Conservation (phyloP, 805 yeast species). For the Priceomyces carsonii region DNA sequence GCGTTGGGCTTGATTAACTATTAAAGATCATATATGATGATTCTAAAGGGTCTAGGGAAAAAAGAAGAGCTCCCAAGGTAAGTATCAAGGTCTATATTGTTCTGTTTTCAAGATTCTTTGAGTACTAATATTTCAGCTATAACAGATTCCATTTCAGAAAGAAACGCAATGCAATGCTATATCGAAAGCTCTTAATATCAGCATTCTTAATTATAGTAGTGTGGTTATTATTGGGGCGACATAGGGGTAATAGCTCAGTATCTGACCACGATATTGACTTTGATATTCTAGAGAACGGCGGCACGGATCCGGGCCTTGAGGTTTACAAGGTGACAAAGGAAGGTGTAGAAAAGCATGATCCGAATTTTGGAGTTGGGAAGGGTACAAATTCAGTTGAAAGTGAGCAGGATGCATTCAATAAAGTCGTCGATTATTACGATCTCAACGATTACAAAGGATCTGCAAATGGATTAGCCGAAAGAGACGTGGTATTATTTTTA, state of each 20-base stretch:
- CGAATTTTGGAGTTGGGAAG: conserved; percentile 6
- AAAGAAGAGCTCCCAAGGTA: conserved; percentile 52
- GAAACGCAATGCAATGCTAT: conserved; percentile 5
- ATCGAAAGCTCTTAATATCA: conserved; percentile 9
- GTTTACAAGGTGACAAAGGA: conserved; percentile 32
- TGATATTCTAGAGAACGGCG: too few relatives aligned
- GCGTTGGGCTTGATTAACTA: not conserved
- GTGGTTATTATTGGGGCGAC: too few relatives aligned
- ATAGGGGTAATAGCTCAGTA: too few relatives aligned
- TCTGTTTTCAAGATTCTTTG: not conserved
- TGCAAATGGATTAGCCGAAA: conserved; percentile 46
- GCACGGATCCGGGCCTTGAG: too few relatives aligned
- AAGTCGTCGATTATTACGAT: conserved; percentile 62
- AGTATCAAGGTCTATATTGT: conserved; percentile 10
- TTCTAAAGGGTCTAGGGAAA: conserved; percentile 36
- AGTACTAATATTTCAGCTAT: conserved; percentile 11
- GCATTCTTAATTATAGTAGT: conserved; percentile 9
- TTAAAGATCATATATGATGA: conserved; percentile 11
- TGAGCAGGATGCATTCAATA: conserved; percentile 38
- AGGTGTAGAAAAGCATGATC: conserved; percentile 19
- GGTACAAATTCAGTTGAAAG: too few relatives aligned
- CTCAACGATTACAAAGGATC: conserved; percentile 57
- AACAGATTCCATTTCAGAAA: conserved; percentile 24
- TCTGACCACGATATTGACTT: too few relatives aligned
- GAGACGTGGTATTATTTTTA: conserved; percentile 67